These are phyloP conservation scores for Hibiscus tridactylites DNA, from an alignment of 345 rosid species.

Conservation along the genomic window DNA sequence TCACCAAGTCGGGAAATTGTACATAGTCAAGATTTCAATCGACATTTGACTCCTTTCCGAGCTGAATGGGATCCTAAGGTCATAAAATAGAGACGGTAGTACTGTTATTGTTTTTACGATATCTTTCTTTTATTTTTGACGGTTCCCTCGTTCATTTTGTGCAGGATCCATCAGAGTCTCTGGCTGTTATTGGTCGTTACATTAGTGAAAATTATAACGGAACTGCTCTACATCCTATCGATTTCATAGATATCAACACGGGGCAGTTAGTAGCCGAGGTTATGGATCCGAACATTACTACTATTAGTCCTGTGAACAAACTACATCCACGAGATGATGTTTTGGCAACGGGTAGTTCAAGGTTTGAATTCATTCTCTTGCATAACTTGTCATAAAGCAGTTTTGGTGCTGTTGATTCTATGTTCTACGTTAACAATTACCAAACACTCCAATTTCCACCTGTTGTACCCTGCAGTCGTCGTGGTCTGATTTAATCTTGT, in stretches of 20 bases:
- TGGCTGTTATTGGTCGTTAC: slow-evolving; percentile 83
- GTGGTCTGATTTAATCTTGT: not conserved
- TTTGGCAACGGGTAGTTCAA: slow-evolving; percentile 91
- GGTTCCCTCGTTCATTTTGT: not conserved
- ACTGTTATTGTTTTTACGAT: not conserved
- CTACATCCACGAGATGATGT: slow-evolving; percentile 88
- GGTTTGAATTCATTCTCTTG: slow-evolving; percentile 31
- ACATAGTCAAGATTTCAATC: slow-evolving; percentile 94
- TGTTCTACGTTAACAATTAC: not conserved
- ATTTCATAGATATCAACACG: slow-evolving; percentile 72
- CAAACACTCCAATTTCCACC: not conserved
- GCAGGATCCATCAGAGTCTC: slow-evolving; percentile 88
- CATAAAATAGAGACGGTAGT: not conserved
- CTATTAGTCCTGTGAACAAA: slow-evolving; percentile 92
- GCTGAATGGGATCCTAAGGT: slow-evolving; percentile 99
- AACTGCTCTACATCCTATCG: slow-evolving; percentile 87
- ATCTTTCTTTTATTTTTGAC: not conserved
- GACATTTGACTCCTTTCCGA: slow-evolving; percentile 84
- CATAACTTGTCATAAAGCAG: not conserved
- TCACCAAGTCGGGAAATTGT: slow-evolving; percentile 93
- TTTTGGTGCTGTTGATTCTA: not conserved
- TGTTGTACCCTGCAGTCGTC: not conserved
- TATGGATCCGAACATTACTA: slow-evolving; percentile 88
- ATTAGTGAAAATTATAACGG: slow-evolving; percentile 90
- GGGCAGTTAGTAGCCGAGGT: slow-evolving; percentile 92